Evolutionary conservation across 108 stramenopile species (phyloP).

Genomic region (Pseudonitzschia delicatissima): DNA sequence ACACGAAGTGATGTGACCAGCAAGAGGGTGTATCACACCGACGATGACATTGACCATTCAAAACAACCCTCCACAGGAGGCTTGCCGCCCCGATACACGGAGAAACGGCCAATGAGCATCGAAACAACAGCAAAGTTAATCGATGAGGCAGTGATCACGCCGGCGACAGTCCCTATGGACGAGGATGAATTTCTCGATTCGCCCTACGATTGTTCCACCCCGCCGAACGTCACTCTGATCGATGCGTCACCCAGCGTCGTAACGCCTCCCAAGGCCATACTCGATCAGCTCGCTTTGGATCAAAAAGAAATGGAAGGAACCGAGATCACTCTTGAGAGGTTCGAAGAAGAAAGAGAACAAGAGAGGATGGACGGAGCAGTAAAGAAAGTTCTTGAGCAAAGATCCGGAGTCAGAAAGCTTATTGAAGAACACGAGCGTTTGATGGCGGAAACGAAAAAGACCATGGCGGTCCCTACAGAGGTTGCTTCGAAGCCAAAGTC

Average conservation of each 20-base stretch:
- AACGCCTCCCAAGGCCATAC: too few relatives aligned
- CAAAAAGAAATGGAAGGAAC: too few relatives aligned
- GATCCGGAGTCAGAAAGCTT: not conserved
- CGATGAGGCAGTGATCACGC: not conserved
- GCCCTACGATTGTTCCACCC: not conserved
- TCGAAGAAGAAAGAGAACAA: not conserved
- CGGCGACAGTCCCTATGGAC: not conserved
- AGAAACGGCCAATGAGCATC: not conserved
- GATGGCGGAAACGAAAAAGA: too few relatives aligned
- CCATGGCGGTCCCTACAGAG: too few relatives aligned
- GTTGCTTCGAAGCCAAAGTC: too few relatives aligned
- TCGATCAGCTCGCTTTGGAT: too few relatives aligned
- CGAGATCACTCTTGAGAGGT: not conserved
- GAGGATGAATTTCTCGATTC: constrained; percentile 4
- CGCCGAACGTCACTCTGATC: not conserved
- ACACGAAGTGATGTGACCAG: not conserved
- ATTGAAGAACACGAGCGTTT: not conserved
- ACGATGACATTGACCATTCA: not conserved
- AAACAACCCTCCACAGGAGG: not conserved
- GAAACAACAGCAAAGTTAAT: not conserved
- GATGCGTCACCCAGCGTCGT: too few relatives aligned
- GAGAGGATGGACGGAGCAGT: not conserved
- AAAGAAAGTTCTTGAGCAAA: not conserved
- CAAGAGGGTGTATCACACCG: not conserved
- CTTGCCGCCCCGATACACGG: not conserved